Conservation (phyloP, 177 flowering plant genomes). For the Vitis hybrid region DNA sequence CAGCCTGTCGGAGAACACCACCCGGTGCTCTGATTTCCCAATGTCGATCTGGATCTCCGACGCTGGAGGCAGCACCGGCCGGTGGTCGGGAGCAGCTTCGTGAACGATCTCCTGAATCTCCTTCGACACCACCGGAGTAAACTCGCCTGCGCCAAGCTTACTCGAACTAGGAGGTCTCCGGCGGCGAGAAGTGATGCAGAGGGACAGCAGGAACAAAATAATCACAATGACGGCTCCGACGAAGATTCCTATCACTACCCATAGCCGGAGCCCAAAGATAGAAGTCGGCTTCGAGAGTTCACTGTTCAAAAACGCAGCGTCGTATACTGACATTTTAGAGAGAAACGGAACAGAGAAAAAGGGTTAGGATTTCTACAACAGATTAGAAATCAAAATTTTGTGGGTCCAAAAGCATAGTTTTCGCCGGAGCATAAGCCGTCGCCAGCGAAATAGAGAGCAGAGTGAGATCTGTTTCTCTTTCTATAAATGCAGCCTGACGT, state of each 20-base stretch:
- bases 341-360: background rate
- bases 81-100: conserved; percentile 36
- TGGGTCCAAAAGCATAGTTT: too few species aligned
- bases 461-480: too few species aligned
- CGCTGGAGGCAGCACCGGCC: conserved; percentile 22
- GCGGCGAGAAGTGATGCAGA: conserved; percentile 73
- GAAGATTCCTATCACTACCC: conserved; percentile 83
- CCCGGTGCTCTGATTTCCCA: conserved; percentile 82
- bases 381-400: too few species aligned
- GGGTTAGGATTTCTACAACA: background rate
- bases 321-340: conserved; percentile 47
- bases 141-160: conserved; percentile 13
- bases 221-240: conserved; percentile 76
- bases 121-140: conserved; percentile 61
- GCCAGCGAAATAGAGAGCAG: too few species aligned
- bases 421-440: too few species aligned
- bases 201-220: conserved; percentile 73
- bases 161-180: conserved; percentile 21
- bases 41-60: conserved; percentile 83
- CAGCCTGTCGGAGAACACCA: conserved; percentile 67
- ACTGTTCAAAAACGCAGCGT: conserved; percentile 58
- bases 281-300: conserved; percentile 82
- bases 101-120: conserved; percentile 76
- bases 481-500: too few species aligned
- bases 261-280: conserved; percentile 79